Base-by-base conservation (phyloP, 768 basidiomycete genomes). In the Tylopilus intermedius region DNA sequence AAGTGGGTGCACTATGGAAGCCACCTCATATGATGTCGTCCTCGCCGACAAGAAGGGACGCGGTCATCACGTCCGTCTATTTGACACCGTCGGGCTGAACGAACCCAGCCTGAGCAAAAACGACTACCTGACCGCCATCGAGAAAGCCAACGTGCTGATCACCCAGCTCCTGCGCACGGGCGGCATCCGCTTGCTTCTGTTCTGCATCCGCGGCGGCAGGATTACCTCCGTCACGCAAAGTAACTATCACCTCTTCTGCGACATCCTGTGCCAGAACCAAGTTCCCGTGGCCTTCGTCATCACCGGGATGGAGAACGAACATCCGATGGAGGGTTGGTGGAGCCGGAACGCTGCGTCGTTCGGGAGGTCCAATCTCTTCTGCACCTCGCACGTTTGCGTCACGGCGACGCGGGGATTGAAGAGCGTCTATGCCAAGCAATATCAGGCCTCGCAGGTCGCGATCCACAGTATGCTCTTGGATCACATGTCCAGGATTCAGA, bases 341-440 rank as follows among this genome's bases (percentile, higher is more conserved):
- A 7, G 3, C 7, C 51, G 58, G 49, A 76, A 76, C 35, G 55
- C 63, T 11, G 40, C 39, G 8, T 9, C 22, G 0, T 76, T 77
- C 53, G 30, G 48, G 37, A 45, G 9, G 38, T 54, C 49, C 24
- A 48, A 53, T 4, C 60, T 55, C 42, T 45, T 26, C 1, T 63
- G 70, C 5, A 47, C 52, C 8, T 69, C 69, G n/a, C 68, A 73
- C 22, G 76, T 63, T 0, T 77, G 76, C 48, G 62, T 76, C 51
- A 74, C 73, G 0, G 67, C 71, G 5, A 72, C 51, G 18, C 53
- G 51, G 15, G 65, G 72, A 6, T 44, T 53, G 21, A 45, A 61
- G 0, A 35, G 55, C 41, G 59, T 53, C 21, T 64, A 71, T 26
- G 56, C 58, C 8, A 33, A 42, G 1, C 65, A 69, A 45, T 75